Base-by-base conservation (phyloP, 306 rosid species). In the Ochetophila trinervis region DNA sequence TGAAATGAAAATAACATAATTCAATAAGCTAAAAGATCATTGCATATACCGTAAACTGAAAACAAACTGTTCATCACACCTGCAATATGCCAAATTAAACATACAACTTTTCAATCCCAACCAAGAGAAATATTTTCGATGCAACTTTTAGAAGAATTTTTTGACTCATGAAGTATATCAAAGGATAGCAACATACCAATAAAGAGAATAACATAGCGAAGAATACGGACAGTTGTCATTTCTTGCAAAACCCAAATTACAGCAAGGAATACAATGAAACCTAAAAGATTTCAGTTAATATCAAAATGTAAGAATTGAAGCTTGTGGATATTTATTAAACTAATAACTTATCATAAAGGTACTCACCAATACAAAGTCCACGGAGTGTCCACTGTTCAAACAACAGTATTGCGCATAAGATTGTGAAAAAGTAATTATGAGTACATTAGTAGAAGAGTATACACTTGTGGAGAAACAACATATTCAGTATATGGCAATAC, bases 51-150 rank as follows among this genome's bases (percentile, higher is more conserved):
- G 21, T 92, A 92, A 62, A 92, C 96, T 22, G 98, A 92, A 76
- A 92, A 92, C 84, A 92, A 82, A 73, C 98, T 89, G 87, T 92
- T 92, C 98, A 92, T 92, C 76, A 92, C 98, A 70, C 98, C 98
- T 92, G 89, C 77, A 82, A 81, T 68, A 18, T 18, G 76, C 59
- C 36, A 76, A 75, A 67, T 66, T 52, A 69, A 53, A 67, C 14
- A 64, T 69, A 82, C 54, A 51, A 20, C 55, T 50, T 35, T 21
- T 59, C 23, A 32, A 62, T 48, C 21, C 72, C 45, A 56, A 67
- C 53, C 66, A 74, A 58, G 58, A 63, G 60, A 73, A 40, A 21
- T 30, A 55, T 52, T 42, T 16, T 54, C 17, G 48, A 19, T 48
- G 53, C 17, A 37, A 13, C 5, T 24, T n/a, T 64, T 57, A 66